Conservation (phyloP, 129 eudicot species). For the Scalesia atractyloides region DNA sequence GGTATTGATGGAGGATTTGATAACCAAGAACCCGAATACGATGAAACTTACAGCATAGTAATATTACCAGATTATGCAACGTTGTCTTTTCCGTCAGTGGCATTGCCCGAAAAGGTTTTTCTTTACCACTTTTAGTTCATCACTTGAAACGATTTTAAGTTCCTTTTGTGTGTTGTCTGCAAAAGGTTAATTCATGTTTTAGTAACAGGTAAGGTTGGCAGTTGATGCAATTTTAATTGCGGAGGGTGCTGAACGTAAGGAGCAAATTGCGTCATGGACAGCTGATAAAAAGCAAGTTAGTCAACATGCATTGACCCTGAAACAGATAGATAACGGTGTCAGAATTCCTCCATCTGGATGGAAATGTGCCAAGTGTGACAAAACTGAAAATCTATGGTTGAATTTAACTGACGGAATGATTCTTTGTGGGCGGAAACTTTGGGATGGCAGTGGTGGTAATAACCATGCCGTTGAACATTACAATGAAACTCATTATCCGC, state of each 20-base stretch:
- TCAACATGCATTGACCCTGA: conserved; percentile 66
- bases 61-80: conserved; percentile 67
- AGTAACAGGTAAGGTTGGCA: conserved; percentile 74
- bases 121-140: not conserved
- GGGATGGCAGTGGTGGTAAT: conserved; percentile 98
- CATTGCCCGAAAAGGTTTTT: conserved; percentile 72
- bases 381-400: conserved; percentile 90
- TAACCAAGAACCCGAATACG: conserved; percentile 71
- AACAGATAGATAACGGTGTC: conserved; percentile 74
- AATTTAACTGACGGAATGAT: conserved; percentile 91
- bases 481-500: conserved; percentile 66
- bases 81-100: conserved; percentile 81
- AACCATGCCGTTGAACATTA: conserved; percentile 87
- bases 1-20: conserved; percentile 92
- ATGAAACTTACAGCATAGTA: conserved; percentile 64
- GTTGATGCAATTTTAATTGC: conserved; percentile 81
- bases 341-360: conserved; percentile 82
- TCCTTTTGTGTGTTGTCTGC: not conserved
- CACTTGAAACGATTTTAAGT: not conserved
- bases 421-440: conserved; percentile 81
- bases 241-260: conserved; percentile 91
- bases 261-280: conserved; percentile 89
- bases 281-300: conserved; percentile 79
- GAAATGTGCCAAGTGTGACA: conserved; percentile 89
- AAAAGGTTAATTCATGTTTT: conserved; percentile 10